A percentile compares a stretch with the other conserved stretches of the same genome.
These are phyloP conservation scores for Solanum appendiculatum DNA, from an alignment of 257 asterid genomes.

Conservation along the genomic window DNA sequence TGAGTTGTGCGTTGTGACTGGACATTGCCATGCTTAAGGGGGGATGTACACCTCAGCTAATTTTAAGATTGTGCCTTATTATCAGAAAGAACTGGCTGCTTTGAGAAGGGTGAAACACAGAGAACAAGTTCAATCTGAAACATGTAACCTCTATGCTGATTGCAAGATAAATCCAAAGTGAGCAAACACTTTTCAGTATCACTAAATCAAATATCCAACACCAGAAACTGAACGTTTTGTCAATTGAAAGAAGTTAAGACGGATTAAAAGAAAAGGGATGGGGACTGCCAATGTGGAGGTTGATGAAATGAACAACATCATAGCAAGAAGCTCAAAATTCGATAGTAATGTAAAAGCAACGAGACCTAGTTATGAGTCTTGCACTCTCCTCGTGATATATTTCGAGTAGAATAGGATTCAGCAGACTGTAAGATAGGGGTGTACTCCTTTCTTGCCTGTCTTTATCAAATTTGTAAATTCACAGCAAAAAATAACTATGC, in stretches of 20 bases:
- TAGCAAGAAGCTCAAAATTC: neutral
- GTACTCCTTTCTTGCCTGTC: neutral
- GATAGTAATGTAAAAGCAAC: neutral
- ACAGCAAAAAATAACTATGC: neutral
- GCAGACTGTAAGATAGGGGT: neutral
- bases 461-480: neutral
- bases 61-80: neutral
- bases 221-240: neutral
- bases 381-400: neutral
- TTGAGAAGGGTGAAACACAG: neutral
- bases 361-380: neutral
- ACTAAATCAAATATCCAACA: neutral
- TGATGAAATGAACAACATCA: neutral
- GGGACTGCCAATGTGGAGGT: neutral
- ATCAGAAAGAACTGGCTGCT: neutral
- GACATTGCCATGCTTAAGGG: too few relatives aligned
- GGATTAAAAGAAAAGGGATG: neutral
- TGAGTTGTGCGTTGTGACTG: neutral
- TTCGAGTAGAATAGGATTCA: neutral
- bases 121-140: neutral
- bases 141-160: neutral
- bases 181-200: neutral
- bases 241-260: neutral
- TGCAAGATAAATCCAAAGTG: neutral
- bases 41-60: neutral